Conservation (phyloP, 2,329 filamentous ascomycete species). For the Capronia epimyces region DNA sequence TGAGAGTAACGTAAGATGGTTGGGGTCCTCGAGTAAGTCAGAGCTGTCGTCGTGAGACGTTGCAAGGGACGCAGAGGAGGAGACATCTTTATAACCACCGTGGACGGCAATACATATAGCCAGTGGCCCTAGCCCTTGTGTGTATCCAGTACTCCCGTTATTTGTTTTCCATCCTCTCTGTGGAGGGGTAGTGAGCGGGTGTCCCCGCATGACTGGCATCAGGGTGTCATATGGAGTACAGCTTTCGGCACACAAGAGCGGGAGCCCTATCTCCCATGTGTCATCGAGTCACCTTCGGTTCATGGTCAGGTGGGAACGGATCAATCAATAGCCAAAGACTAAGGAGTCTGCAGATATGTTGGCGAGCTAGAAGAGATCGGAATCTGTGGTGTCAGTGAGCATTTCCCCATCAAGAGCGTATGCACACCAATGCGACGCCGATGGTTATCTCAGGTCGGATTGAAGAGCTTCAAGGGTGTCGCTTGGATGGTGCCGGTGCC, state of each 20-base stretch:
- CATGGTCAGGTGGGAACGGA: neutral
- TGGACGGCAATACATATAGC: conserved; percentile 18
- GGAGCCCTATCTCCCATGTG: conserved; percentile 1
- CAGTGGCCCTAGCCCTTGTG: too few species aligned
- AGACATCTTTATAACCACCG: conserved; percentile 12
- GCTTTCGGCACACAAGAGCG: conserved; percentile 5
- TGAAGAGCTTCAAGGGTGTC: neutral
- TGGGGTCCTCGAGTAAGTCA: conserved; percentile 9
- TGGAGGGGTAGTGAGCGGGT: conserved; percentile 12
- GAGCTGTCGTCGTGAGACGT: conserved; percentile 13
- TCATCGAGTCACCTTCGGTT: conserved; percentile 3
- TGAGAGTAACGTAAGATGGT: conserved; percentile 2
- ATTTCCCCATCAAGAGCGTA: neutral
- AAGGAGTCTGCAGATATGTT: neutral
- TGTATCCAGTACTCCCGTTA: too few species aligned
- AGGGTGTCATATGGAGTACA: neutral
- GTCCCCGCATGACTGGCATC: conserved; percentile 15
- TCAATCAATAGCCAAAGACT: neutral
- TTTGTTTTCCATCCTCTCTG: conserved; percentile 11
- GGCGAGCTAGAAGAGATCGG: too few species aligned
- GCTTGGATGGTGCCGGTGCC: too few species aligned
- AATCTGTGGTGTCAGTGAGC: too few species aligned
- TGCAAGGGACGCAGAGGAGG: conserved; percentile 11
- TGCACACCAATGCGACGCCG: conserved; percentile 5
- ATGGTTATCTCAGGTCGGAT: neutral